Evolutionary conservation across 345 rosid genomes (phyloP), one percentile per base, ranked within the genome.

Genomic region (Lumnitzera racemosa): DNA sequence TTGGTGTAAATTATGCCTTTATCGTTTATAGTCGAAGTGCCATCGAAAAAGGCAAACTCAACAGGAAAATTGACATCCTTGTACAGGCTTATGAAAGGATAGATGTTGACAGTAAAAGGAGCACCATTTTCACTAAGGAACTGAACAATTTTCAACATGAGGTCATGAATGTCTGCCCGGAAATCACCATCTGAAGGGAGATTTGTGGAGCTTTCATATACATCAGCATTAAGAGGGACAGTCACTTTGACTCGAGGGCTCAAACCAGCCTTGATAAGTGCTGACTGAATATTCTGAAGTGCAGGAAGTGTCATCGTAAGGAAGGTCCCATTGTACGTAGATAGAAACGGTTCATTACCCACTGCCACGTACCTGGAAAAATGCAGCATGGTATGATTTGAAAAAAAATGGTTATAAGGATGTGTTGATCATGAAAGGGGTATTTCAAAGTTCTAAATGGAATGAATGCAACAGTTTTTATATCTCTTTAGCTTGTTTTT

Each of bases 11-110:
- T 2, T 25, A 47, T 64, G 10, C 64, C 63, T 4, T 72, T 72
- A 58, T 75, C 72, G 15, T 46, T 66, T 15, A 74, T 49, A 0
- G 74, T 71, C 14, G 71, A 24, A 29, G 46, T 70, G 61, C 95
- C 95, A 53, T 85, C 90, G 59, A 92, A 90, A 80, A 92, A 92
- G 61, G 98, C 99, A 25, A 74, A 90, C 29, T 89, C 97, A 2
- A 81, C 85, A 0, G 98, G 98, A 82, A 92, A 92, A 74, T 77
- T 70, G 63, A 87, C 24, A 16, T 89, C 91, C 5, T 23, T 66
- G 67, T 92, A 86, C 51, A 92, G 97, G 67, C 98, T 87, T 59
- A 92, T 83, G 81, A 87, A 92, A 4, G 98, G 98, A 56, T 92
- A 92, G 63, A 89, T 89, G 73, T 92, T 92, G 16, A 92, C 91